Evolutionary conservation across 2,329 filamentous ascomycete genomes (phyloP).

Genomic region (Venturia asperata): DNA sequence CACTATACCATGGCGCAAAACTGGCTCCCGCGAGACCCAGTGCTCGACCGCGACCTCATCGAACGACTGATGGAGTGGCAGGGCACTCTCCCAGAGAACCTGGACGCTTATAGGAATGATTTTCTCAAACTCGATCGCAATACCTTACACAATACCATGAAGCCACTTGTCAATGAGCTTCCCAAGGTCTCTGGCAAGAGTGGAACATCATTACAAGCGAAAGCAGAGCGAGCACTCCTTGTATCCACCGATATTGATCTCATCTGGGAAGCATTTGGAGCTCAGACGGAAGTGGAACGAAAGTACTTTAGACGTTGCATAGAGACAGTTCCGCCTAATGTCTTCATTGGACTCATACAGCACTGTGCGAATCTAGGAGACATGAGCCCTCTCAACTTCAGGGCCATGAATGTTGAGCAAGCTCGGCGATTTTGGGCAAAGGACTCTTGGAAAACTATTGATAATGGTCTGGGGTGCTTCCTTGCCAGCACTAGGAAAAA

Average conservation of each 20-base stretch:
- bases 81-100: not conserved
- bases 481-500: not conserved
- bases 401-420: not conserved
- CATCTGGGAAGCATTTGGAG: constrained; percentile 6
- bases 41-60: not conserved
- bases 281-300: not conserved
- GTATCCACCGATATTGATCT: constrained; percentile 3
- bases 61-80: not conserved
- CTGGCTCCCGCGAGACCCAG: constrained; percentile 1
- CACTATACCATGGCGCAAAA: not conserved
- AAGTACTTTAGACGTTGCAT: not conserved
- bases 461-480: not conserved
- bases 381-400: not conserved
- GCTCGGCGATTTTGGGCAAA: not conserved
- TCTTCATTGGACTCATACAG: not conserved
- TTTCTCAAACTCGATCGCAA: not conserved
- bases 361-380: not conserved
- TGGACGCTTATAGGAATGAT: not conserved
- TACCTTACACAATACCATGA: not conserved
- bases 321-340: not conserved
- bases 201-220: not conserved
- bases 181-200: not conserved
- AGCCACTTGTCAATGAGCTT: not conserved
- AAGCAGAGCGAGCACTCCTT: constrained; percentile 6
- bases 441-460: not conserved